A percentile compares a stretch with the other conserved stretches of the same genome.
phyloP scores from a whole-genome alignment of 2,329 filamentous ascomycete species.

The Trichoderma endophyticum region DNA sequence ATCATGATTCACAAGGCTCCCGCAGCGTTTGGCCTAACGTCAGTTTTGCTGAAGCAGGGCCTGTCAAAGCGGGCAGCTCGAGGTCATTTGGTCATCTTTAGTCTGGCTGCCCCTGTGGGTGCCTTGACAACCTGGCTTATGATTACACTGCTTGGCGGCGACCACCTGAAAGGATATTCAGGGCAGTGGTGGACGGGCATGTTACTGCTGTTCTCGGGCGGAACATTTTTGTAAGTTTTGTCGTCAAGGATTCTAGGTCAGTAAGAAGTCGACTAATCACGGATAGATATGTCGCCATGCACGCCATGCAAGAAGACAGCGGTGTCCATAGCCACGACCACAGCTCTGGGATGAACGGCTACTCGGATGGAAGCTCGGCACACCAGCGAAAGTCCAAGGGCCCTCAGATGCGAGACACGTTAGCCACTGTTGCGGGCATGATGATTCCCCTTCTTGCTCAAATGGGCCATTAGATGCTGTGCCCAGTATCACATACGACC shows the following conservation, averaged over 20 bases:
- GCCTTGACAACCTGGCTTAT: constrained; percentile 80
- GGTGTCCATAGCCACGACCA: constrained; percentile 51
- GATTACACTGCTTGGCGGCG: constrained; percentile 68
- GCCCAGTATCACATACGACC: not conserved
- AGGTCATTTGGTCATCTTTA: constrained; percentile 85
- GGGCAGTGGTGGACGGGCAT: constrained; percentile 89
- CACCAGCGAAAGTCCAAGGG: constrained; percentile 51
- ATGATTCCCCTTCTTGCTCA: constrained; percentile 73
- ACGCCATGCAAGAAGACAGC: constrained; percentile 85
- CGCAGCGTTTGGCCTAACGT: constrained; percentile 90
- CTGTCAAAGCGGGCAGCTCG: constrained; percentile 81
- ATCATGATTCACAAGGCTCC: constrained; percentile 98
- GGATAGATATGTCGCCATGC: constrained; percentile 90
- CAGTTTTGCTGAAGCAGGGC: constrained; percentile 84
- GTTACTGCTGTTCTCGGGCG: constrained; percentile 88
- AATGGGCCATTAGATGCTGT: constrained; percentile 61
- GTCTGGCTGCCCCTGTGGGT: constrained; percentile 81
- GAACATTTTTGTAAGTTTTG: constrained; percentile 80
- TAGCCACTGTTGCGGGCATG: constrained; percentile 73
- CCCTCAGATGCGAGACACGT: constrained; percentile 63
- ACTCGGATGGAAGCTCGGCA: constrained; percentile 45
- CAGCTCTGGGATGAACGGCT: constrained; percentile 49
- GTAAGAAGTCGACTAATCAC: not conserved
- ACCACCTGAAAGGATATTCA: constrained; percentile 54
- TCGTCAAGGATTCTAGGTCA: not conserved